Percentiles rank a stretch among this genome's conserved stretches.
Evolutionary conservation across 2,329 filamentous ascomycete species (phyloP).

Genomic region (Cercospora zeae-maydis): DNA sequence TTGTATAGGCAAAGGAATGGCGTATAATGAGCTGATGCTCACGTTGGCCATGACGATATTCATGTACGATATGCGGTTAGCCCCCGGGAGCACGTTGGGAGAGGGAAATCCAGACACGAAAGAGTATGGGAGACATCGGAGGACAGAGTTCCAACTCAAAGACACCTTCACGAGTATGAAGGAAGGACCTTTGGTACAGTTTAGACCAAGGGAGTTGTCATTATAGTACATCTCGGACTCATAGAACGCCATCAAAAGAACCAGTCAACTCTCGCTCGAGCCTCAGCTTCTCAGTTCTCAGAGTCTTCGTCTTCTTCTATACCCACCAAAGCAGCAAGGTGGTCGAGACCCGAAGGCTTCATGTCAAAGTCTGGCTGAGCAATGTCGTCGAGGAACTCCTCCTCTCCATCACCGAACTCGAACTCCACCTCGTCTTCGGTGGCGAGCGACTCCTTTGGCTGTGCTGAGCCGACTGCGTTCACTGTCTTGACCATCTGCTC

Average conservation of each 20-base stretch:
- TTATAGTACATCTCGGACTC: neutral
- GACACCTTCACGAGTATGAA: slow-evolving; percentile 22
- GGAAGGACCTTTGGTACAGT: slow-evolving; percentile 16
- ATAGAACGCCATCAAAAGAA: neutral
- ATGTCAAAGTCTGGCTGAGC: neutral
- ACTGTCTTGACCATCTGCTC: neutral
- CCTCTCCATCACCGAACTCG: neutral
- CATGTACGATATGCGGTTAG: slow-evolving; percentile 24
- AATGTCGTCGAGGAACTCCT: neutral
- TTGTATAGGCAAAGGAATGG: slow-evolving; percentile 26
- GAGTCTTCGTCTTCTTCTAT: neutral
- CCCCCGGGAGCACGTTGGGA: slow-evolving; percentile 16
- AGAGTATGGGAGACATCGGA: slow-evolving; percentile 14
- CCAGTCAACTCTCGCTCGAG: no score
- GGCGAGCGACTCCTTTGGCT: neutral
- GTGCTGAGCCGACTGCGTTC: neutral
- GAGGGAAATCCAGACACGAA: slow-evolving; percentile 8
- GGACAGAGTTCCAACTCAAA: slow-evolving; percentile 15
- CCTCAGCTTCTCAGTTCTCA: neutral
- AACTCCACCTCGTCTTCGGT: neutral
- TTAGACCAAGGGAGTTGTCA: neutral
- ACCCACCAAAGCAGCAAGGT: neutral
- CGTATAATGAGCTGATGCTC: slow-evolving; percentile 23
- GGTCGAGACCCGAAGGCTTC: neutral
- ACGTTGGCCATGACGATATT: slow-evolving; percentile 20